Percentiles rank a stretch among this genome's conserved stretches.
phyloP scores from a whole-genome alignment of 352 stramenopile species.

The Pythium aphanidermatum region DNA sequence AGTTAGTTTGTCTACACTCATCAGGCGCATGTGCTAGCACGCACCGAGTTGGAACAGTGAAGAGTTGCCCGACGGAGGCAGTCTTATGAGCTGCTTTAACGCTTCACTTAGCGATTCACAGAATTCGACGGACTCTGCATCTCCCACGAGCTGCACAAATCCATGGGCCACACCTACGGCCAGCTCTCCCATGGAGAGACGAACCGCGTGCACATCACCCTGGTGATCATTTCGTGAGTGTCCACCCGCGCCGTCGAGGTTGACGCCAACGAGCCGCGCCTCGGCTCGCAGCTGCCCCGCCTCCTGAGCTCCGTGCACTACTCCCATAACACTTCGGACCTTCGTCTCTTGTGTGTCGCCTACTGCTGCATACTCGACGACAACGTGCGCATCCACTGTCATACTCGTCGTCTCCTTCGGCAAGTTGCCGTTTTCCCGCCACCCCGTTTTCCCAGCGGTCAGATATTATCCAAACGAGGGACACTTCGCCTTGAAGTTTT shows the following conservation, averaged over 20 bases:
- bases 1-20: not conserved
- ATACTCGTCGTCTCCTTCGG: not conserved
- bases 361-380: conserved; percentile 4
- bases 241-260: not conserved
- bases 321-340: not conserved
- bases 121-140: not conserved
- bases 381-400: conserved; percentile 1
- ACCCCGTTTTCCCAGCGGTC: no score
- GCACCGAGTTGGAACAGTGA: not conserved
- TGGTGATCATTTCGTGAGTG: not conserved
- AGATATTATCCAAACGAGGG: conserved; percentile 7
- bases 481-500: no score
- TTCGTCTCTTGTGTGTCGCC: not conserved
- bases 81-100: not conserved
- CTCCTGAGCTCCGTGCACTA: not conserved
- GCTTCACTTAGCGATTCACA: not conserved
- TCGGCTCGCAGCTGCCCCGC: not conserved
- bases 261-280: conserved; percentile 3
- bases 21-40: not conserved
- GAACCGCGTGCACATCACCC: conserved; percentile 14
- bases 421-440: not conserved
- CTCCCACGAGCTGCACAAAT: conserved; percentile 28
- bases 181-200: conserved; percentile 46
- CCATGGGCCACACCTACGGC: conserved; percentile 27
- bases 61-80: not conserved